Percentiles rank a stretch among this genome's conserved stretches.
phyloP scores from a whole-genome alignment of 192 early-diverging fungal genomes.

The Oehlia diaphana region DNA sequence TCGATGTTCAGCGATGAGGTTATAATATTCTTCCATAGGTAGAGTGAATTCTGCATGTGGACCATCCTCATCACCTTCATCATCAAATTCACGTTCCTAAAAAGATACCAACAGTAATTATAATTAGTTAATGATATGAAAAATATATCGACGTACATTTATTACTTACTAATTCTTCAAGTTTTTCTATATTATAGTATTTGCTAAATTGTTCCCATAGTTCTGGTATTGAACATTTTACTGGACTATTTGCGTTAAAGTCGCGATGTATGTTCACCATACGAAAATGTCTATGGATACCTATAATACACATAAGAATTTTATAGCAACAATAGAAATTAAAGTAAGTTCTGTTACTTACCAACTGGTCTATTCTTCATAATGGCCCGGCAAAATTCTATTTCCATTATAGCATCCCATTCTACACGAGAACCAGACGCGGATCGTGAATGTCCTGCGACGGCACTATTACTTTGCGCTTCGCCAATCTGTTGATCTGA shows the following conservation, averaged over 20 bases:
- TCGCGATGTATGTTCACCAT: conserved; percentile 43
- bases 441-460: no score
- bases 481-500: no score
- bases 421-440: conserved; percentile 19
- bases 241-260: conserved; percentile 39
- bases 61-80: conserved; percentile 31
- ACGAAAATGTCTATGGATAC: conserved; percentile 50
- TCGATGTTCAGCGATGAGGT: conserved; percentile 47
- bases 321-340: neutral
- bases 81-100: conserved; percentile 41
- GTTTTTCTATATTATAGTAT: conserved; percentile 40
- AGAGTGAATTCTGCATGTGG: conserved; percentile 41
- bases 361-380: conserved; percentile 47
- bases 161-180: conserved; percentile 44
- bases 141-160: neutral
- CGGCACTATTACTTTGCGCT: no score
- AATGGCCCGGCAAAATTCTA: conserved; percentile 45
- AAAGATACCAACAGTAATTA: neutral
- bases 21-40: conserved; percentile 47
- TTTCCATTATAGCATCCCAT: conserved; percentile 47
- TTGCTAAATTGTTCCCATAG: conserved; percentile 41
- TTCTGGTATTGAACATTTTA: conserved; percentile 39
- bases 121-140: neutral
- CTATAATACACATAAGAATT: conserved; percentile 18
- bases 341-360: conserved; percentile 21